These are phyloP conservation scores for Exophiala sp. DNA, from an alignment of 2,329 filamentous ascomycete species.

Conservation along the genomic window DNA sequence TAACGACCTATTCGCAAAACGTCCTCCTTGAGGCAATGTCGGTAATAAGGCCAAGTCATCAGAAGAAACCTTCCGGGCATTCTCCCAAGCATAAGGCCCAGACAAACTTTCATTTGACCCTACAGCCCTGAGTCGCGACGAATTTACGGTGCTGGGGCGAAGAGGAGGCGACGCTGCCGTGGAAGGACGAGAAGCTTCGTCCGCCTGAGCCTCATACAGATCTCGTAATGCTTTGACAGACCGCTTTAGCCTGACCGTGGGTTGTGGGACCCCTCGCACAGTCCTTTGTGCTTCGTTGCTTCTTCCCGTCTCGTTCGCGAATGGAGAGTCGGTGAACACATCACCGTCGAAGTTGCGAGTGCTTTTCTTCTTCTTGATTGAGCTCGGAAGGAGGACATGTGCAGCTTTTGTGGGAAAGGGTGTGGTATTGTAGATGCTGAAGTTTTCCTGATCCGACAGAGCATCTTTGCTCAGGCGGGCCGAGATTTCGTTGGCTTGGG, in stretches of 20 bases:
- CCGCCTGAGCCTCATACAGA: conserved; percentile 29
- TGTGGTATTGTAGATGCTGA: conserved; percentile 40
- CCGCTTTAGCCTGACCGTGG: conserved; percentile 26
- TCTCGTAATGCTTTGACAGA: conserved; percentile 29
- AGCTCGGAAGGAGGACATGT: conserved; percentile 43
- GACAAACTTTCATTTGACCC: conserved; percentile 28
- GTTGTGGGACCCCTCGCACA: conserved; percentile 9
- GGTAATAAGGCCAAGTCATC: conserved; percentile 27
- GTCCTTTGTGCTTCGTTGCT: conserved; percentile 9
- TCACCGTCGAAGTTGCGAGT: conserved; percentile 12
- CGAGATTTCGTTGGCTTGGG: conserved; percentile 43
- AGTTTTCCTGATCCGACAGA: conserved; percentile 29
- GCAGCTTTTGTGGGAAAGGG: conserved; percentile 48
- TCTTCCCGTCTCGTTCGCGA: conserved; percentile 8
- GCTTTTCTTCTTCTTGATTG: conserved; percentile 28
- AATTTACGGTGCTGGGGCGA: conserved; percentile 21
- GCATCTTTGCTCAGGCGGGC: conserved; percentile 36
- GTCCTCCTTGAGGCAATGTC: conserved; percentile 12
- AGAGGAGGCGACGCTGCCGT: conserved; percentile 24
- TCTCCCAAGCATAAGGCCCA: conserved; percentile 26
- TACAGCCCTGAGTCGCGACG: conserved; percentile 24
- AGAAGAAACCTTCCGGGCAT: conserved; percentile 20
- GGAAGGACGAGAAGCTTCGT: conserved; percentile 25
- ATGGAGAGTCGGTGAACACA: conserved; percentile 8
- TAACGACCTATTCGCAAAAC: conserved; percentile 12